Evolutionary conservation across 2,329 filamentous ascomycete genomes (phyloP).

Genomic region (Colletotrichum limetticola): DNA sequence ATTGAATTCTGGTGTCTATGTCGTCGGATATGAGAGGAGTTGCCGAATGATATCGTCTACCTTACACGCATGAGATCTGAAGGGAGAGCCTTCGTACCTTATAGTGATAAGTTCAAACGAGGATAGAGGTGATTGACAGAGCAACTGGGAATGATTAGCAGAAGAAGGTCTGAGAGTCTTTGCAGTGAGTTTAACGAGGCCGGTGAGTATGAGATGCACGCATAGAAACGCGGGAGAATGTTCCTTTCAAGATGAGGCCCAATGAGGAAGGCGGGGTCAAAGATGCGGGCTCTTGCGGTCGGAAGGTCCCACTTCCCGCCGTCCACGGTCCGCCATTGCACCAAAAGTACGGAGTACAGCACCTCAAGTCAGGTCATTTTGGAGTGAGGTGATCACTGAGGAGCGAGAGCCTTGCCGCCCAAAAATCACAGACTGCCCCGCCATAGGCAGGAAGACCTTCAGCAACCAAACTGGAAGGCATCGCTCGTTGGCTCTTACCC

Average conservation of each 20-base stretch:
- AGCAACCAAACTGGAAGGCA: not conserved
- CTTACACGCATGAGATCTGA: not conserved
- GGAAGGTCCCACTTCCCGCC: not conserved
- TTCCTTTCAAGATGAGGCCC: not conserved
- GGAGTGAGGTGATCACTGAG: no score
- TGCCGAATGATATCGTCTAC: not conserved
- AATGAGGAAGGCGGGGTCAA: slow-evolving; percentile 23
- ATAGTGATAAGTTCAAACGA: not conserved
- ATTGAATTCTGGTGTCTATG: not conserved
- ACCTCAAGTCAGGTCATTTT: not conserved
- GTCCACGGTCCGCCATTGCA: not conserved
- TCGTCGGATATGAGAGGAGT: not conserved
- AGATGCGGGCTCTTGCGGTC: not conserved
- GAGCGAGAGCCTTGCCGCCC: not conserved
- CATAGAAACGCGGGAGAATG: not conserved
- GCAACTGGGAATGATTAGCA: not conserved
- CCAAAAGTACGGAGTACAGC: not conserved
- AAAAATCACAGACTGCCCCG: slow-evolving; percentile 16
- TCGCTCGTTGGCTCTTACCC: slow-evolving; percentile 23
- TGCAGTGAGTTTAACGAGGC: not conserved
- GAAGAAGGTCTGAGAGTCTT: not conserved
- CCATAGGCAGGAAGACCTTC: slow-evolving; percentile 8
- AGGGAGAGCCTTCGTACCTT: not conserved
- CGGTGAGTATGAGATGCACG: not conserved
- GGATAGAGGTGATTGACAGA: not conserved